Conservation (phyloP, 2,329 filamentous ascomycete species). For the Talaromyces rugulosus region DNA sequence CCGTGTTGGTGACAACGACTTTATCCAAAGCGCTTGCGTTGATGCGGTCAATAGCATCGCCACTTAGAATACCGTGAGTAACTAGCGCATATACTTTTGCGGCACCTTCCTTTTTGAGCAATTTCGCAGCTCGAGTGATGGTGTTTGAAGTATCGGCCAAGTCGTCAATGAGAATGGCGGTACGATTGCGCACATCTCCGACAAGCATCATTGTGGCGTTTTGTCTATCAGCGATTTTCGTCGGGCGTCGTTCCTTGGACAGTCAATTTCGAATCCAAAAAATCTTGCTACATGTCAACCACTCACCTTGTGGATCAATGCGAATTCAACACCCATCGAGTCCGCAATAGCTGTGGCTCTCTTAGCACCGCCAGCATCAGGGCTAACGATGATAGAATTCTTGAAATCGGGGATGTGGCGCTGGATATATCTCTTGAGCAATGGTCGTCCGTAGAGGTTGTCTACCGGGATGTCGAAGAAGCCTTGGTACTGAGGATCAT, state of each 20-base stretch:
- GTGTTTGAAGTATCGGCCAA: slow-evolving; percentile 95
- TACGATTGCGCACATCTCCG: slow-evolving; percentile 73
- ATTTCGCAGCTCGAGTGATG: slow-evolving; percentile 90
- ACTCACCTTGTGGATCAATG: slow-evolving; percentile 91
- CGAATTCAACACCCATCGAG: slow-evolving; percentile 88
- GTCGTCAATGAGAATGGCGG: slow-evolving; percentile 90
- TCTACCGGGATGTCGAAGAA: slow-evolving; percentile 99
- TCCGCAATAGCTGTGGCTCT: slow-evolving; percentile 93
- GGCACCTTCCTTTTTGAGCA: slow-evolving; percentile 92
- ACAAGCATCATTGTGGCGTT: slow-evolving; percentile 90
- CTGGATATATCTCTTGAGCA: slow-evolving; percentile 63
- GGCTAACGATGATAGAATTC: slow-evolving; percentile 87
- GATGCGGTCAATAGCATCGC: slow-evolving; percentile 89
- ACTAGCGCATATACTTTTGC: slow-evolving; percentile 84
- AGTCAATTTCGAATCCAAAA: background rate
- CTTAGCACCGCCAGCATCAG: slow-evolving; percentile 95
- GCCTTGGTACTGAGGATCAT: slow-evolving; percentile 94
- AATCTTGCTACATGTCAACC: background rate
- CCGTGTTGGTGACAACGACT: slow-evolving; percentile 91
- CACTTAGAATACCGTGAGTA: slow-evolving; percentile 91
- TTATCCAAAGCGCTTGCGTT: slow-evolving; percentile 91
- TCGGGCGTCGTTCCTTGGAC: slow-evolving; percentile 75
- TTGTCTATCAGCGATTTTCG: slow-evolving; percentile 77
- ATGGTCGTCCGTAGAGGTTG: slow-evolving; percentile 72
- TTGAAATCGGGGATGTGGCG: slow-evolving; percentile 79